Conservation (phyloP, 2,329 filamentous ascomycete species). For the Neophaeococcomyces mojaviensis region DNA sequence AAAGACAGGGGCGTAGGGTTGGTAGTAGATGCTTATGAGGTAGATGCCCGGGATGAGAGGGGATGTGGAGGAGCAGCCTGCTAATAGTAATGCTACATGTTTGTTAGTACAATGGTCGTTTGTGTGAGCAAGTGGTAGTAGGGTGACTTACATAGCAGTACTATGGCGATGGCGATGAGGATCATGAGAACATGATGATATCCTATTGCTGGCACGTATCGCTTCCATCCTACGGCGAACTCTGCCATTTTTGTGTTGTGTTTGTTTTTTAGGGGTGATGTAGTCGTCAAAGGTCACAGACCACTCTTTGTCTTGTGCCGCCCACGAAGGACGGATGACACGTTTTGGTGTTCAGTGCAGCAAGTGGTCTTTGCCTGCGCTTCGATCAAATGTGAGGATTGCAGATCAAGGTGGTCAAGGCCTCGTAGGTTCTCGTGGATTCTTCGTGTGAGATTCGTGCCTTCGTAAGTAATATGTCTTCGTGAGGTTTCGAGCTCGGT, state of each 20-base stretch:
- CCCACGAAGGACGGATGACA: constrained; percentile 11
- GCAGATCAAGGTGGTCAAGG: not conserved
- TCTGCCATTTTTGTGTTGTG: constrained; percentile 20
- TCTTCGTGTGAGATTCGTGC: not conserved
- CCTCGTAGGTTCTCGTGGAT: constrained; percentile 1
- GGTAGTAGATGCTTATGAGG: constrained; percentile 95
- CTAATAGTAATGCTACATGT: constrained; percentile 69
- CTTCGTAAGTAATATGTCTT: not conserved
- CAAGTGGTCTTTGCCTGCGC: not conserved
- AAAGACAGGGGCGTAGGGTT: constrained; percentile 73
- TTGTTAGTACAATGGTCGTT: constrained; percentile 22
- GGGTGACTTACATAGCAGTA: constrained; percentile 75
- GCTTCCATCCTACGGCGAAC: constrained; percentile 30
- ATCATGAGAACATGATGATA: constrained; percentile 94
- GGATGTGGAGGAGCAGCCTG: constrained; percentile 93
- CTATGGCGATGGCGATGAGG: constrained; percentile 84
- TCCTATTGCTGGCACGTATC: constrained; percentile 55
- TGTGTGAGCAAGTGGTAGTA: not conserved
- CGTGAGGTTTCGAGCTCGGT: not conserved
- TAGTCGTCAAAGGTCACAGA: not conserved
- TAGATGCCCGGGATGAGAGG: constrained; percentile 93
- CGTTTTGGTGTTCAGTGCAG: constrained; percentile 10
- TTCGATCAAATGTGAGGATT: not conserved
- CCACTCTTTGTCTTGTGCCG: constrained; percentile 1
- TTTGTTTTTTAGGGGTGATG: not conserved